Conservation (phyloP, 495 filamentous ascomycete genomes). For the Lasiosphaeria miniovina region DNA sequence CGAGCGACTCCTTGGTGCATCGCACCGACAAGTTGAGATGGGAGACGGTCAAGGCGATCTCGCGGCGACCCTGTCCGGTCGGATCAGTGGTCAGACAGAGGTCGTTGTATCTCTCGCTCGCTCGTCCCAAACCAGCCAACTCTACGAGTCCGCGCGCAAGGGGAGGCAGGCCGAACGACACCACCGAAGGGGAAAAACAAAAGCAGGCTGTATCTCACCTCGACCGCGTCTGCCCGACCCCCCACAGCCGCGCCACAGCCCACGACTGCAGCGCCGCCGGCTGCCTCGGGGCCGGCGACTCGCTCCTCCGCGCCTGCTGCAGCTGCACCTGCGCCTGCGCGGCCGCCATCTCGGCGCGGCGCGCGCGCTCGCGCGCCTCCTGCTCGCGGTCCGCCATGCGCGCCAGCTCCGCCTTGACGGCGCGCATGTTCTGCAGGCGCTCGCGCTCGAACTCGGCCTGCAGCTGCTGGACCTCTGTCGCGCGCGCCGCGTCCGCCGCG, state of each 20-base stretch:
- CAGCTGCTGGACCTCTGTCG: neutral
- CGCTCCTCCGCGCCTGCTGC: neutral
- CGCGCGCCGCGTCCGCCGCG: neutral
- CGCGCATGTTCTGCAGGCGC: neutral
- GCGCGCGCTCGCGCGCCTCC: neutral
- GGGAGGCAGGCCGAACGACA: neutral
- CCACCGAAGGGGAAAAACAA: neutral
- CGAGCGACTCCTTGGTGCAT: too few relatives aligned
- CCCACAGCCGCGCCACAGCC: conserved; percentile 16
- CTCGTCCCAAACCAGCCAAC: too few relatives aligned
- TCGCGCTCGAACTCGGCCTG: conserved; percentile 1
- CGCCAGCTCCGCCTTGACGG: neutral
- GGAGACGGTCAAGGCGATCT: too few relatives aligned
- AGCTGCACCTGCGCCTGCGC: neutral
- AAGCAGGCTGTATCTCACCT: conserved; percentile 6
- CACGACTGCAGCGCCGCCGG: conserved; percentile 7
- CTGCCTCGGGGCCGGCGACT: neutral
- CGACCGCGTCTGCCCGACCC: conserved; percentile 9
- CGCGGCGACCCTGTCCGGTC: too few relatives aligned
- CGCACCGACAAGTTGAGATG: too few relatives aligned
- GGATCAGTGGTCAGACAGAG: too few relatives aligned
- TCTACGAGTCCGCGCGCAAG: too few relatives aligned
- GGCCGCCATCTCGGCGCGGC: neutral
- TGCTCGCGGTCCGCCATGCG: conserved; percentile 2
- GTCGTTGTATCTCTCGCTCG: too few relatives aligned